phyloP scores from a whole-genome alignment of 2,329 filamentous ascomycete genomes.

The Bipolaris victoriae region DNA sequence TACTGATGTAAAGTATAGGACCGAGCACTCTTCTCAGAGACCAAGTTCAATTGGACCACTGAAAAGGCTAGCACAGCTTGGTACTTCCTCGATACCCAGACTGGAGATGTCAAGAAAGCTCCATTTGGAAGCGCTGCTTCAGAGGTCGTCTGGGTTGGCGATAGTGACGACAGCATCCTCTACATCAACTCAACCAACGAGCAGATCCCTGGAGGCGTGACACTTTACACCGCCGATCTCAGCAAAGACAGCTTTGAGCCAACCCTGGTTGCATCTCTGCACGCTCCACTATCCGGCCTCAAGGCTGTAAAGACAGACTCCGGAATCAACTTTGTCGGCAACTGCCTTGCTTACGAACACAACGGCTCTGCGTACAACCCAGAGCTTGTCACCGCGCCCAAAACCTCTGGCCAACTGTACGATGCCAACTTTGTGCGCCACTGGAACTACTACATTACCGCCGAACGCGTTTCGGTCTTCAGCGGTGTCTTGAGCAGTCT shows the following conservation, averaged over 20 bases:
- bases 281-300: constrained; percentile 57
- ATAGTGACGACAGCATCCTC: constrained; percentile 60
- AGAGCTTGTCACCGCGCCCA: constrained; percentile 62
- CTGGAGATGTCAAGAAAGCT: constrained; percentile 42
- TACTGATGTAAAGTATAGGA: constrained; percentile 30
- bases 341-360: constrained; percentile 65
- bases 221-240: constrained; percentile 44
- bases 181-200: constrained; percentile 71
- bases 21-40: constrained; percentile 42
- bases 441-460: constrained; percentile 76
- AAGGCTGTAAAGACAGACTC: constrained; percentile 52
- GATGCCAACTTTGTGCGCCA: constrained; percentile 77
- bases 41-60: constrained; percentile 45
- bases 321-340: constrained; percentile 57
- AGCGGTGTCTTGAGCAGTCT: constrained; percentile 64
- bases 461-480: constrained; percentile 75
- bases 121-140: constrained; percentile 42
- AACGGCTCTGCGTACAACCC: constrained; percentile 74
- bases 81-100: constrained; percentile 41
- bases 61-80: constrained; percentile 57
- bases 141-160: constrained; percentile 45
- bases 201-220: constrained; percentile 43
- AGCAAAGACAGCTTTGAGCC: constrained; percentile 33
- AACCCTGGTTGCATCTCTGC: constrained; percentile 47
- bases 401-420: constrained; percentile 73